Evolutionary conservation across 2,329 filamentous ascomycete genomes (phyloP).

Genomic region (Sphaerostilbella broomeana): DNA sequence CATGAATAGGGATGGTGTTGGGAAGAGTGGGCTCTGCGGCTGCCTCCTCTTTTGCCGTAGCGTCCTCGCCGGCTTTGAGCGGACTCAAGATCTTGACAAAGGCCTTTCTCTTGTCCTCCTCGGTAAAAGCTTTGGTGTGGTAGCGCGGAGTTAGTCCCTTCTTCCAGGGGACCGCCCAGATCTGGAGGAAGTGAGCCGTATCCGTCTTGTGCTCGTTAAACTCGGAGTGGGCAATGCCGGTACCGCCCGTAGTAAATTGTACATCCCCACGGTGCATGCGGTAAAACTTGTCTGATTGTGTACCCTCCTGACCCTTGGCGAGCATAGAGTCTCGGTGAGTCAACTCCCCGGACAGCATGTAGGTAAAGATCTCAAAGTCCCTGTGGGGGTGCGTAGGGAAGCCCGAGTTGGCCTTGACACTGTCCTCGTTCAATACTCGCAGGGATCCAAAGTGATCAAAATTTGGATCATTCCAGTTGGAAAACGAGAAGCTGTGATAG

Average conservation of each 20-base stretch:
- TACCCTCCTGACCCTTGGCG: constrained; percentile 57
- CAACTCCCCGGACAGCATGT: constrained; percentile 77
- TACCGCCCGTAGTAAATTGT: constrained; percentile 86
- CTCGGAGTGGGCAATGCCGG: constrained; percentile 72
- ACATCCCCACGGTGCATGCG: constrained; percentile 73
- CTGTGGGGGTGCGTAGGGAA: constrained; percentile 82
- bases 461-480: constrained; percentile 59
- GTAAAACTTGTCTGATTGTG: constrained; percentile 56
- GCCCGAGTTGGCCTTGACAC: constrained; percentile 64
- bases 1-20: constrained; percentile 74
- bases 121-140: constrained; percentile 65
- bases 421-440: constrained; percentile 83
- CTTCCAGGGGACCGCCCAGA: constrained; percentile 79
- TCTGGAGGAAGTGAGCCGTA: constrained; percentile 79
- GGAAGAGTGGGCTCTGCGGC: constrained; percentile 54
- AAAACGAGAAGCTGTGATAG: constrained; percentile 83
- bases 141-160: constrained; percentile 66
- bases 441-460: constrained; percentile 68
- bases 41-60: constrained; percentile 55
- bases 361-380: constrained; percentile 85
- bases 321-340: constrained; percentile 85
- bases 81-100: constrained; percentile 74
- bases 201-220: constrained; percentile 67
- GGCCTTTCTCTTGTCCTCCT: constrained; percentile 62
- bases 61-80: constrained; percentile 58